phyloP scores from a whole-genome alignment of 208 protist genomes.

The Crithidia thermophila region DNA sequence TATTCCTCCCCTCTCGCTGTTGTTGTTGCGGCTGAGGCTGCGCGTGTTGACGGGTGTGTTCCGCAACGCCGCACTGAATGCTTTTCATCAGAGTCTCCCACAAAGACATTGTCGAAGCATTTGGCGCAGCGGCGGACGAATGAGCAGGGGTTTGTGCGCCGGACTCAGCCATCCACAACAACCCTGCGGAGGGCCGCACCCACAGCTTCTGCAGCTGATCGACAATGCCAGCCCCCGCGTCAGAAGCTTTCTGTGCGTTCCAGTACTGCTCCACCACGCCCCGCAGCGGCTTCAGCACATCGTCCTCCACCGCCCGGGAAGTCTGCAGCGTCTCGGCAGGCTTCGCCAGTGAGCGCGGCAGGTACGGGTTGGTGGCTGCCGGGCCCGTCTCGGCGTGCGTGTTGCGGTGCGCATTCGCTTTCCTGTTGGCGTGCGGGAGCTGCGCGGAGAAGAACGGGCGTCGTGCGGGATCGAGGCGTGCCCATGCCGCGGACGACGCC shows the following conservation, averaged over 20 bases:
- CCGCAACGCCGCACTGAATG: background rate
- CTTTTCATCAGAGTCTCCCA: conserved; percentile 8
- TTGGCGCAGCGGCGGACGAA: too few relatives aligned
- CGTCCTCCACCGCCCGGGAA: conserved; percentile 32
- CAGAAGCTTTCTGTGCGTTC: background rate
- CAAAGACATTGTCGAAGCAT: background rate
- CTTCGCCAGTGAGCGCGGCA: background rate
- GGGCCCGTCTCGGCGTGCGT: conserved; percentile 11
- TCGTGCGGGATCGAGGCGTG: conserved; percentile 29
- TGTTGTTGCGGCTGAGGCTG: too few relatives aligned
- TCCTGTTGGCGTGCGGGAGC: background rate
- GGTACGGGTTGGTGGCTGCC: background rate
- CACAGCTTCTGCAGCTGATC: conserved; percentile 19
- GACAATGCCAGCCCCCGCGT: background rate
- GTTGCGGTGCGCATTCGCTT: conserved; percentile 11
- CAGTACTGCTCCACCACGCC: conserved; percentile 58
- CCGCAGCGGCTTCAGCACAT: conserved; percentile 36
- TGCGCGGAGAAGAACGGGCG: conserved; percentile 29
- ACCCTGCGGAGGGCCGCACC: conserved; percentile 10
- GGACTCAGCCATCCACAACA: conserved; percentile 21
- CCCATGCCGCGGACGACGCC: conserved; percentile 24
- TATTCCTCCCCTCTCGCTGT: too few relatives aligned
- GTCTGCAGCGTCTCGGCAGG: background rate
- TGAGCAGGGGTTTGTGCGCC: too few relatives aligned
- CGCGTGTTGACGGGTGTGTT: background rate